Base-by-base conservation (phyloP, 2,329 filamentous ascomycete species). In the Penicillium sp. region DNA sequence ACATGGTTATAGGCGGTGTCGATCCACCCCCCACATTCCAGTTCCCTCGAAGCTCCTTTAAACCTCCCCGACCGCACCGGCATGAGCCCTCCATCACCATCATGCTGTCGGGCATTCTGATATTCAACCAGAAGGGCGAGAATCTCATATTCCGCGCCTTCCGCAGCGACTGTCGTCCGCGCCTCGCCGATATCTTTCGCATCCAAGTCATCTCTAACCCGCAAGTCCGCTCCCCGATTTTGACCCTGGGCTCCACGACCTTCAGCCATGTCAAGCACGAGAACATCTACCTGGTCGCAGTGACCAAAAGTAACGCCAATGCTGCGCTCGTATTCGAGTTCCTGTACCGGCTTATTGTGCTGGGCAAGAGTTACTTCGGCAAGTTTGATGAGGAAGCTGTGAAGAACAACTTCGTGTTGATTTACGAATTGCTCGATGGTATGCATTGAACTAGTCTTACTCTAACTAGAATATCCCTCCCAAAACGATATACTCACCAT, bases 191-290 rank as follows among this genome's bases (percentile, higher is more conserved):
- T 73, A 93, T 99, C 79, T 99, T 99, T 79, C 92, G 94, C 76
- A 99, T 99, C 75, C 94, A 99, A 74, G 93, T 99, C 79, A 97
- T 99, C 75, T 96, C 92, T 67, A 99, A 99, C 75, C 88, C 94
- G 49, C 92, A 97, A 75, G 94, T 99, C 56, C 91, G 95, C 64
- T 97, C 94, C 64, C 94, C 94, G 55, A 97, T 99, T 77, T 83
- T 99, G 67, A 99, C 94, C 4, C 86, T 99, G 54, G 94, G 95
- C 61, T 96, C 91, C 74, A 99, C 94, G 52, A 99, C 95, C 43
- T 99, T 99, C 77, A 96, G 92, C 81, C 94, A 99, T 87, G 93
- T 99, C 77, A 97, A 96, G 76, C 93, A 97, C 78, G 94, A 99
- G 74, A 99, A 99, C 75, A 97, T 99, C 72, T 99, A 97, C 76